Evolutionary conservation across 2,329 filamentous ascomycete species (phyloP), one percentile per base, ranked within the genome.

Genomic region (Monilinia fructigena): DNA sequence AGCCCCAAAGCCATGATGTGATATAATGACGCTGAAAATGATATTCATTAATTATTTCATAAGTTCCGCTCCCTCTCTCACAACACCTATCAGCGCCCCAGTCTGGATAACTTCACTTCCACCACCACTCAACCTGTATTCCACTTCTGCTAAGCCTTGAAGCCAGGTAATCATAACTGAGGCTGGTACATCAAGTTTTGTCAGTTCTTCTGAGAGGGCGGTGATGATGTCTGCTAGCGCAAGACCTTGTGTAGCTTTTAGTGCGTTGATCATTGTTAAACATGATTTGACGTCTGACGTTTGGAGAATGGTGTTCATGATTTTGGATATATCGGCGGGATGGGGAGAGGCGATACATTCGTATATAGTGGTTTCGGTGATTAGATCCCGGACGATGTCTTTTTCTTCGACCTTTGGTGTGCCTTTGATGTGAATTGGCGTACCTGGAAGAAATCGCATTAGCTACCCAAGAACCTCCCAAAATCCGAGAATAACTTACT

Each of bases 331-430:
- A 73, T 97, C 94, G 31, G 89, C 87, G 0, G 95, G 95, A 72
- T 96, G 93, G 4, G 95, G 95, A 1, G 94, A 94, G 11, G 95
- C 95, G 75, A 99, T 96, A 78, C 95, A 99, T 78, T 93, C 93
- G 82, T 97, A 99, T 75, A 99, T 98, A 10, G 88, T 89, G 26
- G 91, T 92, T 76, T 97, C 90, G 47, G 91, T 97, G 71, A 97
- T 97, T 72, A 92, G 86, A 68, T 98, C 94, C 52, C 92, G 85
- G 65, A 89, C 82, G 38, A 93, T 86, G 64, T 89, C 84, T 78
- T 85, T 82, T 69, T 89, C 81, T 68, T 82, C 82, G 6, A 85
- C 78, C 76, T 86, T 87, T 42, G 87, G 83, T 2, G 79, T 83
- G 72, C 86, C 81, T 73, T 83, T 86, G 52, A 83, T 78, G 64